Evolutionary conservation across 2,329 filamentous ascomycete species (phyloP), one percentile per base, ranked within the genome.

Genomic region (Bipolaris bicolor): DNA sequence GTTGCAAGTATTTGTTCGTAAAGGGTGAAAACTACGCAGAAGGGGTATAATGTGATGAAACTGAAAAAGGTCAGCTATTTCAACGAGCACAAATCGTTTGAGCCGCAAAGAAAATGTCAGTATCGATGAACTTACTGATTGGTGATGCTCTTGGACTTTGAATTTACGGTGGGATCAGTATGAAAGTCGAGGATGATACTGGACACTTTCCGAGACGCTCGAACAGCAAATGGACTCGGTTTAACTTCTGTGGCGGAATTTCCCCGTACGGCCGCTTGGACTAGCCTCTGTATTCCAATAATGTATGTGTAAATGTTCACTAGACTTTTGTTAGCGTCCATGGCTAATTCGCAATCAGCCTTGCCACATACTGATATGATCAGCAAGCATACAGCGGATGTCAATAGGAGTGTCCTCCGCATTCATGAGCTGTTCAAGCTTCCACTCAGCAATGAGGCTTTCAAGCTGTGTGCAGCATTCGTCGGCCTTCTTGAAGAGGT

Each of bases 41-140:
- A 73, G 0, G 69, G 68, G 33, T 70, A 73, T 39, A 73, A 67
- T 36, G 55, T 65, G 39, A 72, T 65, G 54, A 72, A 72, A 36
- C 69, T 70, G 37, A 52, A 5, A 2, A 33, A 36, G n/a, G 33
- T 57, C 7, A 55, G 33, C 34, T 15, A 9, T 20, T 26, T 20
- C 16, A 16, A 7, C 36, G 7, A 36, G 5, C n/a, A 2, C 13
- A 36, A 36, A 31, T 24, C 7, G 18, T 31, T 15, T 5, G 24
- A 31, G n/a, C 5, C 9, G 13, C 9, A 31, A 2, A 44, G 11
- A 3, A 13, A 13, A 9, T 5, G n/a, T 1, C 5, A 29, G 24
- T 15, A 16, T 7, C 4, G 13, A 18, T 29, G 11, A 7, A 51
- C 67, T 53, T 62, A 70, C 68, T 70, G 65, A 41, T 65, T 37